A percentile compares a stretch with the other conserved stretches of the same genome.
These are phyloP conservation scores for Barbarea vulgaris DNA, from an alignment of 345 rosid species.

Conservation along the genomic window DNA sequence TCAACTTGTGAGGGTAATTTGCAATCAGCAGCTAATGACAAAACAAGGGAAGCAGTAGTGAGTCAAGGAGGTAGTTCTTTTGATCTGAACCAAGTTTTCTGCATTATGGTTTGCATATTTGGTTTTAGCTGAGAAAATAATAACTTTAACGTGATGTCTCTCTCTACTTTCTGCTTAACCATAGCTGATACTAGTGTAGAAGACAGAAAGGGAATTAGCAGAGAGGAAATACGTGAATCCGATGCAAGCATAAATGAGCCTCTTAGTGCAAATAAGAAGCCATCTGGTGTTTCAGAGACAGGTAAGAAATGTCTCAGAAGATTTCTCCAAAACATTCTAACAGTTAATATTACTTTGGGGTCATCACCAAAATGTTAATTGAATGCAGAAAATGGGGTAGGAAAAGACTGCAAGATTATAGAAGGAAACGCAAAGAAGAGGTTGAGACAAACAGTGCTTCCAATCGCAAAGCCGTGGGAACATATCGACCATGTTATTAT, in stretches of 20 bases:
- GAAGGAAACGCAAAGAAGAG: conserved; percentile 63
- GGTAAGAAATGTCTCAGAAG: conserved; percentile 45
- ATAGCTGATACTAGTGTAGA: conserved; percentile 44
- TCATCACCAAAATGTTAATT: background rate
- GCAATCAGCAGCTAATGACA: conserved; percentile 44
- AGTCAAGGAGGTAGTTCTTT: conserved; percentile 45
- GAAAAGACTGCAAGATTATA: conserved; percentile 32
- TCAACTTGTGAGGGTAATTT: conserved; percentile 45
- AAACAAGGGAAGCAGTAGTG: conserved; percentile 36
- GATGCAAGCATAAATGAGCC: conserved; percentile 38
- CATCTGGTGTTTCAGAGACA: conserved; percentile 49
- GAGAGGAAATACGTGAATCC: conserved; percentile 33
- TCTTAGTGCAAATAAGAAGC: conserved; percentile 50
- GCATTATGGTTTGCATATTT: background rate
- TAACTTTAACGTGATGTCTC: conserved; percentile 6
- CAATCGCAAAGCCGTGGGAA: conserved; percentile 73
- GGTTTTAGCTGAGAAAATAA: background rate
- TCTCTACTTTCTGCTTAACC: conserved; percentile 1
- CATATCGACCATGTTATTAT: conserved; percentile 91
- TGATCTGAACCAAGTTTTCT: background rate
- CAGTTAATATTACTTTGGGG: background rate
- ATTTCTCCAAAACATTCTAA: conserved; percentile 6
- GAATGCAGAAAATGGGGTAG: conserved; percentile 43
- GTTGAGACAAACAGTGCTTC: conserved; percentile 55
- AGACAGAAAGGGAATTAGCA: conserved; percentile 26